Evolutionary conservation across 306 rosid species (phyloP).

Genomic region (Comarum palustre): DNA sequence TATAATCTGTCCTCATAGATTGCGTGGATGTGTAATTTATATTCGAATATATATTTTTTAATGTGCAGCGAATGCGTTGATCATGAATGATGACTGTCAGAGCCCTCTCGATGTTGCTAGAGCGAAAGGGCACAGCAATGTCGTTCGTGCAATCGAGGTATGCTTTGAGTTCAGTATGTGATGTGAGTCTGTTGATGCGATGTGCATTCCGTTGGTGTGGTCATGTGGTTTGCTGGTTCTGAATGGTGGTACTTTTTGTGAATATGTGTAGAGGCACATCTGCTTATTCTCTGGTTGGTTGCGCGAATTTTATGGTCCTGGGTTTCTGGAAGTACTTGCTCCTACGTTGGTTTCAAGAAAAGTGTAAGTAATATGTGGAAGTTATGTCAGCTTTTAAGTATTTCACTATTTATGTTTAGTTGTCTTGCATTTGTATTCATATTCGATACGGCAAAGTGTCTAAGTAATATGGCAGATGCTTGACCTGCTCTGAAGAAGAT

Average conservation of each 20-base stretch:
- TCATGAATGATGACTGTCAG: slow-evolving; percentile 92
- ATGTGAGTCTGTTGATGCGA: not conserved
- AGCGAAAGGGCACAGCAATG: slow-evolving; percentile 68
- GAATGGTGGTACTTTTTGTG: not conserved
- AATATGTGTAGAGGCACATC: slow-evolving; percentile 60
- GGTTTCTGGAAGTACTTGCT: slow-evolving; percentile 81
- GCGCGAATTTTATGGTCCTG: slow-evolving; percentile 87
- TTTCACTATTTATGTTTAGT: slow-evolving; percentile 17
- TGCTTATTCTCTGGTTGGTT: slow-evolving; percentile 93
- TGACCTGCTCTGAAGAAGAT: slow-evolving; percentile 18
- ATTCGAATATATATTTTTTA: not conserved
- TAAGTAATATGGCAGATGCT: slow-evolving; percentile 20
- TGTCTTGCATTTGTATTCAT: slow-evolving; percentile 8
- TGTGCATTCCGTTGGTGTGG: not conserved
- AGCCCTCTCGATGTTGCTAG: slow-evolving; percentile 87
- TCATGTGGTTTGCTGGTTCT: slow-evolving; percentile 15
- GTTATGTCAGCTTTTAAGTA: slow-evolving; percentile 27
- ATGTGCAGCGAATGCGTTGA: slow-evolving; percentile 67
- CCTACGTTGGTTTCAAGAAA: slow-evolving; percentile 74
- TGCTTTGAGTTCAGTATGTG: not conserved
- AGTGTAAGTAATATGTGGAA: slow-evolving; percentile 55
- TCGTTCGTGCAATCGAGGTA: slow-evolving; percentile 89
- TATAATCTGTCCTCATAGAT: not conserved
- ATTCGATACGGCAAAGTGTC: slow-evolving; percentile 4
- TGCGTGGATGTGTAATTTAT: slow-evolving; percentile 15